These are phyloP conservation scores for Citrullus amarus DNA, from an alignment of 306 rosid genomes.

Conservation along the genomic window DNA sequence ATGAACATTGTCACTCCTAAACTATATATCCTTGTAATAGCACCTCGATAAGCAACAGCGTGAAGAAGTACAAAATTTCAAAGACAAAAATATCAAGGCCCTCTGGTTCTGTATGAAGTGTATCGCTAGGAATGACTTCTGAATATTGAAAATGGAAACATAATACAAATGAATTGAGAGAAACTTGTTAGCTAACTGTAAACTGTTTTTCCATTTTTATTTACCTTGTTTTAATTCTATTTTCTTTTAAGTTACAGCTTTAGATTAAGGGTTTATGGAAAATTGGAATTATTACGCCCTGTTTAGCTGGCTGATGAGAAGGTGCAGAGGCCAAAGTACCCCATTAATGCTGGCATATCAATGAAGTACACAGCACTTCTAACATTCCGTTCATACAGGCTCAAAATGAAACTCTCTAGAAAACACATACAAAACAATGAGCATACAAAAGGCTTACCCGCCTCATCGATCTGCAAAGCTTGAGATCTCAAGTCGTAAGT, in stretches of 20 bases:
- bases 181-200: background rate
- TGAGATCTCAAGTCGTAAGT: slow-evolving; percentile 57
- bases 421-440: background rate
- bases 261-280: too few relatives aligned
- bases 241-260: too few relatives aligned
- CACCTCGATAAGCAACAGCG: background rate
- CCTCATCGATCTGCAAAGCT: slow-evolving; percentile 44
- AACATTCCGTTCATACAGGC: background rate
- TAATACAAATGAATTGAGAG: background rate
- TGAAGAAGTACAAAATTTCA: background rate
- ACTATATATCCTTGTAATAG: background rate
- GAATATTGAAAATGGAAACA: background rate
- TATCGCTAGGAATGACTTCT: background rate
- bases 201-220: background rate
- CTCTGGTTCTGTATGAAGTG: background rate
- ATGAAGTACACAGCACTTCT: background rate
- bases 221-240: background rate
- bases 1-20: background rate
- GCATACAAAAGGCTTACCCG: slow-evolving; percentile 34
- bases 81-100: background rate
- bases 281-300: too few relatives aligned
- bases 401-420: slow-evolving; percentile 1
- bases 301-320: too few relatives aligned
- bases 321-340: too few relatives aligned
- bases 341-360: too few relatives aligned